Conservation (phyloP, 495 filamentous ascomycete species). For the Aspergillus steynii region DNA sequence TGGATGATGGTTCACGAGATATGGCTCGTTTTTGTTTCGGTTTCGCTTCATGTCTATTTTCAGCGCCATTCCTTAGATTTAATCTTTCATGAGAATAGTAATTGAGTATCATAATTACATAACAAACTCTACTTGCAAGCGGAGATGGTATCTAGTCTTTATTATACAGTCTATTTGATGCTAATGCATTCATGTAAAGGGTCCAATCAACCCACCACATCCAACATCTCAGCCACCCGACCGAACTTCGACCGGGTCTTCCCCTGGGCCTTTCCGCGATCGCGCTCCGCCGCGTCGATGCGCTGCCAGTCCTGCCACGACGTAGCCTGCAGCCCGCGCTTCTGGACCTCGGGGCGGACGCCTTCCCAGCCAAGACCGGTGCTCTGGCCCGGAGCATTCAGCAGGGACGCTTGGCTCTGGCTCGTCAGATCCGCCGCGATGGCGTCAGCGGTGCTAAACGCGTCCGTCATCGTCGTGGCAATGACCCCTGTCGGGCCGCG, state of each 20-base stretch:
- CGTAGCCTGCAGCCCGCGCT: slow-evolving; percentile 48
- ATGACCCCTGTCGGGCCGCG: slow-evolving; percentile 94
- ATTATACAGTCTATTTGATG: neutral
- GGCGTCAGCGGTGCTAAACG: slow-evolving; percentile 83
- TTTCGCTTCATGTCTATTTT: neutral
- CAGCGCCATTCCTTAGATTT: neutral
- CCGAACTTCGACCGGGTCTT: slow-evolving; percentile 87
- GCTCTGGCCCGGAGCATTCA: slow-evolving; percentile 41
- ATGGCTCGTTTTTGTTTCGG: neutral
- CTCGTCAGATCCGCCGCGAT: slow-evolving; percentile 69
- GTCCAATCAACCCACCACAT: slow-evolving; percentile 36
- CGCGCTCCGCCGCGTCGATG: slow-evolving; percentile 78
- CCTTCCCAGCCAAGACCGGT: slow-evolving; percentile 74
- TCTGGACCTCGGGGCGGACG: slow-evolving; percentile 55
- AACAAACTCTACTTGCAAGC: neutral
- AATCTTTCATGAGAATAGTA: slow-evolving; percentile 4
- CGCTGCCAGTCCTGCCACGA: slow-evolving; percentile 83
- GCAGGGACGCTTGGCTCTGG: slow-evolving; percentile 39
- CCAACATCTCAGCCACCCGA: slow-evolving; percentile 76
- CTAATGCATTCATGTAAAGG: too few relatives aligned
- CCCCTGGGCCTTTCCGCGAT: slow-evolving; percentile 61
- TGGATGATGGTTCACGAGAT: neutral
- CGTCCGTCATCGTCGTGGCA: slow-evolving; percentile 93
- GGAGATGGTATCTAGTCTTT: neutral
- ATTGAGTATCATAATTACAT: slow-evolving; percentile 3